These are phyloP conservation scores for Fistulifera solaris DNA, from an alignment of 108 stramenopile species.

Conservation along the genomic window DNA sequence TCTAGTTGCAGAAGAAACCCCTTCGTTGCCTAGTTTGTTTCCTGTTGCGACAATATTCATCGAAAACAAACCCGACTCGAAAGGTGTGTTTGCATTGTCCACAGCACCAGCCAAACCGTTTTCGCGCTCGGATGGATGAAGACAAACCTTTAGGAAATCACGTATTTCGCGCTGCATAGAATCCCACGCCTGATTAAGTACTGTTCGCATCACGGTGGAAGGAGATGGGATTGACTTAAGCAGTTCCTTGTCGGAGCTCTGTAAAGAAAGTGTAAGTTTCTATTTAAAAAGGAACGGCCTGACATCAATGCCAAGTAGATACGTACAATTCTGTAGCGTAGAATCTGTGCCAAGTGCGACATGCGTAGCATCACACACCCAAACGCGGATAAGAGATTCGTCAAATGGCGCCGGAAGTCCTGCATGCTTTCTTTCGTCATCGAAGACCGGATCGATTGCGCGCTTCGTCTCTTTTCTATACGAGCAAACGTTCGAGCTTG, in stretches of 20 bases:
- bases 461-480: slow-evolving; percentile 34
- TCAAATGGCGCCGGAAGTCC: slow-evolving; percentile 67
- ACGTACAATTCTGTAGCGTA: slow-evolving; percentile 80
- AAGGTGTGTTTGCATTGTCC: slow-evolving; percentile 5
- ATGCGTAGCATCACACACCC: slow-evolving; percentile 70
- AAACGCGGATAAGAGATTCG: slow-evolving; percentile 61
- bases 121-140: slow-evolving; percentile 11
- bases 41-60: slow-evolving; percentile 43
- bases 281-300: too few species aligned
- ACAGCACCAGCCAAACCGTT: background rate
- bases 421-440: slow-evolving; percentile 37
- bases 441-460: slow-evolving; percentile 6
- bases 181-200: slow-evolving; percentile 42
- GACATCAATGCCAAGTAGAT: too few species aligned
- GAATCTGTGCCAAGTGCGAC: slow-evolving; percentile 73
- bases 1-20: slow-evolving; percentile 24
- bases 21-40: slow-evolving; percentile 2
- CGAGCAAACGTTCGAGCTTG: slow-evolving; percentile 67
- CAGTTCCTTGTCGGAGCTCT: slow-evolving; percentile 8
- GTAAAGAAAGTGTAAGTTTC: background rate
- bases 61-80: slow-evolving; percentile 55
- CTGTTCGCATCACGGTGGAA: slow-evolving; percentile 44
- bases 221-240: slow-evolving; percentile 17
- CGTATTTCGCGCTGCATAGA: slow-evolving; percentile 75
- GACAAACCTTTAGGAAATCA: slow-evolving; percentile 57